Conservation (phyloP, 1,139 yeast genomes). For the Sugiyamaella pinicola region DNA sequence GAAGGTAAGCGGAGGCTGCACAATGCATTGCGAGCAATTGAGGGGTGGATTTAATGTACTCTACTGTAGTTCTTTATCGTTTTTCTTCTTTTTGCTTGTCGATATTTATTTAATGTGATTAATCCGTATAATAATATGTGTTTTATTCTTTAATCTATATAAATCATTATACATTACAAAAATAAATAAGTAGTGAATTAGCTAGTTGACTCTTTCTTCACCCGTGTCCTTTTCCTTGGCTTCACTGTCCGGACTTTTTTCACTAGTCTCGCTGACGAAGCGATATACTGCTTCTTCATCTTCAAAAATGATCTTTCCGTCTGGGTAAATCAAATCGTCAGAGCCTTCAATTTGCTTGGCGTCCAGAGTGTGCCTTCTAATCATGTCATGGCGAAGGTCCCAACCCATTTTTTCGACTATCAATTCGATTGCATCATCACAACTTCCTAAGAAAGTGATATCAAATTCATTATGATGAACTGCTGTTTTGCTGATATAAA, state of each 20-base stretch:
- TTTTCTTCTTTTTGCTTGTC: conserved; percentile 14
- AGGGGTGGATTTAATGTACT: conserved; percentile 61
- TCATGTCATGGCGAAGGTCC: conserved; percentile 63
- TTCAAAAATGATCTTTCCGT: conserved; percentile 30
- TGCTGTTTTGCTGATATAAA: conserved; percentile 78
- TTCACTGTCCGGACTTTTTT: neutral
- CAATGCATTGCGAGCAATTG: conserved; percentile 79
- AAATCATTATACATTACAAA: neutral
- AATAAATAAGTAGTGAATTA: neutral
- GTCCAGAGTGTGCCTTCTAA: conserved; percentile 27
- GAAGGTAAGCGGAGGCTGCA: conserved; percentile 80
- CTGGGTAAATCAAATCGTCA: conserved; percentile 26
- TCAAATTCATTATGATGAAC: conserved; percentile 83
- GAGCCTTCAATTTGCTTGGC: neutral
- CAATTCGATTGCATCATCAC: conserved; percentile 83
- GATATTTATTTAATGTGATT: conserved; percentile 1
- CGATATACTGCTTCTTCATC: conserved; percentile 33
- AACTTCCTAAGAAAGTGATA: conserved; percentile 74
- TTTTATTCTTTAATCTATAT: neutral
- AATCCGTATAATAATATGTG: neutral
- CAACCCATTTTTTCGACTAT: conserved; percentile 64
- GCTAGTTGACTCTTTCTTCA: neutral
- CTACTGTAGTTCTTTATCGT: conserved; percentile 13
- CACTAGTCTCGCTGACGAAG: conserved; percentile 20
- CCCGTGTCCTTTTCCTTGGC: neutral